Evolutionary conservation across 768 basidiomycete genomes (phyloP).

Genomic region (Cystofilobasidium macerans): DNA sequence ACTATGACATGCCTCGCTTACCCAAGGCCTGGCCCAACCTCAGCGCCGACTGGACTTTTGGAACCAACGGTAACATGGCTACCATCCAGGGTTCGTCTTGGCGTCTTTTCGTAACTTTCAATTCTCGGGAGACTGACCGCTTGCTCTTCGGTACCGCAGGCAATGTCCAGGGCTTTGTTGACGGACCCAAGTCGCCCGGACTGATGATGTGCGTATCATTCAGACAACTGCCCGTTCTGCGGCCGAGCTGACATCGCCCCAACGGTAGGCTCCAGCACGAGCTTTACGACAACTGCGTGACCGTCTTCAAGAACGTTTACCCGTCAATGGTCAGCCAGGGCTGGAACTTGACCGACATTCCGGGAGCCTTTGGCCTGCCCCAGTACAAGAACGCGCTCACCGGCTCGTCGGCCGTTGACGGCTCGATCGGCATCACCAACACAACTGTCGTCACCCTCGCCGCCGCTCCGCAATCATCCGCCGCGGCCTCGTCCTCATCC

Average conservation of each 20-base stretch:
- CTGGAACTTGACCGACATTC: constrained; percentile 49
- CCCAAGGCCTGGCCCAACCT: constrained; percentile 44
- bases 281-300: constrained; percentile 49
- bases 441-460: constrained; percentile 7
- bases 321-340: constrained; percentile 44
- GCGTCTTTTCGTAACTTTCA: neutral
- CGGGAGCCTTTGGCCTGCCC: neutral
- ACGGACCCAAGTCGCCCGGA: constrained; percentile 63
- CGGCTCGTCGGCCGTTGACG: too few species aligned
- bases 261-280: constrained; percentile 94
- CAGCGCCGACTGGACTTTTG: constrained; percentile 27
- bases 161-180: constrained; percentile 33
- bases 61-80: neutral
- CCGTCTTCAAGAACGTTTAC: constrained; percentile 31
- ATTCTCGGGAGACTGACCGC: neutral
- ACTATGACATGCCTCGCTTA: too few species aligned
- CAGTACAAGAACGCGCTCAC: constrained; percentile 5
- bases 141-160: neutral
- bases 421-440: neutral
- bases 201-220: too few species aligned
- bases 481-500: constrained; percentile 14
- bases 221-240: too few species aligned
- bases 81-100: constrained; percentile 1
- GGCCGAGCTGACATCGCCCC: too few species aligned
- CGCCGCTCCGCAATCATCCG: neutral